A percentile compares a stretch with the other conserved stretches of the same genome.
These are phyloP conservation scores for Ceraceosorus bombacis DNA, from an alignment of 1,284 basidiomycete species.

Conservation along the genomic window DNA sequence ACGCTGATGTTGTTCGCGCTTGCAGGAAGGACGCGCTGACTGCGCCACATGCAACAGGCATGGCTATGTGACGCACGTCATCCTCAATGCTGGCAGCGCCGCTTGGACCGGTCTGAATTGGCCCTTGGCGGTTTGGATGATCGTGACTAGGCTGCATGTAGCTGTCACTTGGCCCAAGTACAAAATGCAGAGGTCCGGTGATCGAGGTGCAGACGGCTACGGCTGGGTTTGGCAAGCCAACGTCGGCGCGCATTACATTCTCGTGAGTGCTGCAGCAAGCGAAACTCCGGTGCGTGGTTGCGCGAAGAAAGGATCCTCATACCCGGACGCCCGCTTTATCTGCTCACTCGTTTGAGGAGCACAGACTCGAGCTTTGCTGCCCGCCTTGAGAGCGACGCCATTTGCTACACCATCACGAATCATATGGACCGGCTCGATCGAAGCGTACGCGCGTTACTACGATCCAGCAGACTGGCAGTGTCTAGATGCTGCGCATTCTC, in stretches of 20 bases:
- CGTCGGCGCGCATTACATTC: slow-evolving; percentile 43
- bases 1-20: neutral
- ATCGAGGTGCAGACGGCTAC: slow-evolving; percentile 41
- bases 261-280: slow-evolving; percentile 21
- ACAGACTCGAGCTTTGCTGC: slow-evolving; percentile 27
- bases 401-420: slow-evolving; percentile 39
- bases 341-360: neutral
- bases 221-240: slow-evolving; percentile 50
- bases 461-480: slow-evolving; percentile 44
- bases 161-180: slow-evolving; percentile 46
- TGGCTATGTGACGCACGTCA: slow-evolving; percentile 44
- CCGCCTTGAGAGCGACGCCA: slow-evolving; percentile 32
- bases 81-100: slow-evolving; percentile 47
- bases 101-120: slow-evolving; percentile 45
- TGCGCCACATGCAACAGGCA: slow-evolving; percentile 2
- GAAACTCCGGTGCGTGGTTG: neutral
- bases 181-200: slow-evolving; percentile 43
- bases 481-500: slow-evolving; percentile 22
- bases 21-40: neutral
- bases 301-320: neutral
- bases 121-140: slow-evolving; percentile 35
- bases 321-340: neutral
- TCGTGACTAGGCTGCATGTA: slow-evolving; percentile 37
- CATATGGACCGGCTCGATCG: slow-evolving; percentile 48
- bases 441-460: slow-evolving; percentile 40